A percentile compares a stretch with the other conserved stretches of the same genome.
Conservation (phyloP, 345 rosid genomes). For the Gossypium mustelinum region DNA sequence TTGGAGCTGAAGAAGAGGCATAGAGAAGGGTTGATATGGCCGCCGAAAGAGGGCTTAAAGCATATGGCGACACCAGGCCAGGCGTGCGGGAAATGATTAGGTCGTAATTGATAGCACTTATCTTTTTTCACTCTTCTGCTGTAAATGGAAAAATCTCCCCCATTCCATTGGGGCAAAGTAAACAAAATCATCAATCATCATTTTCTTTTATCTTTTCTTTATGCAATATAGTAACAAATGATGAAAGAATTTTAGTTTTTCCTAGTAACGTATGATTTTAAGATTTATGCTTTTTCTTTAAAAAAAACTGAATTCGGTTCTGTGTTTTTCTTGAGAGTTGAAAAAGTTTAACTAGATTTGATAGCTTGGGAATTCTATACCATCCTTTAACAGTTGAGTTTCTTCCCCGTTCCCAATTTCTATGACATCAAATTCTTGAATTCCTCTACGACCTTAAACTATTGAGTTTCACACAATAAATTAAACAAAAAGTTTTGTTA, state of each 20-base stretch:
- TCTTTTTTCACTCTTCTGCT: constrained; percentile 18
- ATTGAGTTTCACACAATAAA: too few species aligned
- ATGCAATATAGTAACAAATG: neutral
- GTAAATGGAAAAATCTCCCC: constrained; percentile 21
- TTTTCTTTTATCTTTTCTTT: neutral
- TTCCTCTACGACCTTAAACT: too few species aligned
- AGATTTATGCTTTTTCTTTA: too few species aligned
- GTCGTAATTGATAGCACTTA: constrained; percentile 29
- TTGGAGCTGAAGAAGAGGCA: neutral
- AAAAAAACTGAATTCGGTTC: too few species aligned
- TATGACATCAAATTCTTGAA: too few species aligned
- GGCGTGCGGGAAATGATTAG: constrained; percentile 48
- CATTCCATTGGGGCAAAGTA: constrained; percentile 22
- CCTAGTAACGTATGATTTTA: neutral
- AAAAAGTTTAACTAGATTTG: too few species aligned
- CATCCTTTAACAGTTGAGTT: too few species aligned
- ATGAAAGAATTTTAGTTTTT: neutral
- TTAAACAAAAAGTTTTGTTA: too few species aligned
- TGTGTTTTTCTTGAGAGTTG: too few species aligned
- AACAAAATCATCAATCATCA: constrained; percentile 23
- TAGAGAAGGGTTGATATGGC: constrained; percentile 18
- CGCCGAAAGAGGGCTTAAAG: neutral
- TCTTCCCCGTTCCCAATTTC: too few species aligned
- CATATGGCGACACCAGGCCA: constrained; percentile 26
- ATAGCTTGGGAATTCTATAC: too few species aligned